These are phyloP conservation scores for Favolaschia claudopus DNA, from an alignment of 768 basidiomycete species.

Conservation along the genomic window DNA sequence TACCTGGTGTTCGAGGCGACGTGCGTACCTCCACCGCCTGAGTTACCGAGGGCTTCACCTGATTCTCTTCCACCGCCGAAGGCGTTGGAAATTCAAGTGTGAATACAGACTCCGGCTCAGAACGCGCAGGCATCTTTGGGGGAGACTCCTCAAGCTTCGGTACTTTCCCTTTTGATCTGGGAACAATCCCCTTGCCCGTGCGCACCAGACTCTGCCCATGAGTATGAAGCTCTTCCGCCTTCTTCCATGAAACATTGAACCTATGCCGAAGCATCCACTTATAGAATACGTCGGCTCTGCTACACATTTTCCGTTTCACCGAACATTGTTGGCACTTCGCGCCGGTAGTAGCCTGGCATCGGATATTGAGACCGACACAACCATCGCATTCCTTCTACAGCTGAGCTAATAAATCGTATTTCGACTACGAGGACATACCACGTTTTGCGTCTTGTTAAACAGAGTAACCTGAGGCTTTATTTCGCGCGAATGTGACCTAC, in stretches of 20 bases:
- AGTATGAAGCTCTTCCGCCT: constrained; percentile 1
- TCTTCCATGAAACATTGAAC: constrained; percentile 10
- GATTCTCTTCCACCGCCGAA: too few species aligned
- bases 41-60: not conserved
- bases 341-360: not conserved
- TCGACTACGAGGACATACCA: constrained; percentile 1
- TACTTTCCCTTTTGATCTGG: not conserved
- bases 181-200: too few species aligned
- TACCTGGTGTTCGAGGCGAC: constrained; percentile 11
- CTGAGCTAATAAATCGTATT: not conserved
- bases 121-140: too few species aligned
- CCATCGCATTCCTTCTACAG: not conserved
- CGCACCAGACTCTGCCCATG: not conserved
- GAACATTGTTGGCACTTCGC: not conserved
- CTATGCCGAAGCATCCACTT: constrained; percentile 11
- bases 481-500: not conserved
- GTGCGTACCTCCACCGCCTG: constrained; percentile 4
- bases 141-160: too few species aligned
- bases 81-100: too few species aligned
- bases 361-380: not conserved
- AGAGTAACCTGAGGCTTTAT: not conserved
- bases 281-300: not conserved
- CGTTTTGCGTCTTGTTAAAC: constrained; percentile 5
- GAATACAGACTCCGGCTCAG: too few species aligned
- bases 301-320: not conserved